phyloP scores from a whole-genome alignment of 1,284 basidiomycete species.

The Malassezia dermatis region DNA sequence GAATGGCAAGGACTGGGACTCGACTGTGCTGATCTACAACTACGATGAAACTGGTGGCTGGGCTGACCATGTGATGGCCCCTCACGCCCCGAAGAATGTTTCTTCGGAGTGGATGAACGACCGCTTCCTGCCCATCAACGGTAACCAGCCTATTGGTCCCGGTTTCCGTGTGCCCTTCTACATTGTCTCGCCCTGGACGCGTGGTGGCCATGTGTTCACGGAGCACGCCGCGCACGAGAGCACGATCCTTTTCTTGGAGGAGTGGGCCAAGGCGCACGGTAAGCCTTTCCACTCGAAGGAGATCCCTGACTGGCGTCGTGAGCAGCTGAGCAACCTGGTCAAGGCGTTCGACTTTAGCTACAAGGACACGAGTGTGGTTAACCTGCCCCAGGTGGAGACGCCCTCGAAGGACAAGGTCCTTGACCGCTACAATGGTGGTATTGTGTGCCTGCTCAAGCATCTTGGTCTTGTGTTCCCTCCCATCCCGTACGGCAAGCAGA shows the following conservation, averaged over 20 bases:
- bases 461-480: not conserved
- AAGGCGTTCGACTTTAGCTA: constrained; percentile 34
- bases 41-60: constrained; percentile 40
- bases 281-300: constrained; percentile 23
- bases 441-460: constrained; percentile 18
- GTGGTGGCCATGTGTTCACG: constrained; percentile 30
- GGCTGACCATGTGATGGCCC: constrained; percentile 29
- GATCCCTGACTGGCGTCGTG: constrained; percentile 28
- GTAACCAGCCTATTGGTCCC: constrained; percentile 25
- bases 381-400: constrained; percentile 12
- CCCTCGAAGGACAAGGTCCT: constrained; percentile 16
- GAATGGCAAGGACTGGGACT: constrained; percentile 23
- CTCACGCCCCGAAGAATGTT: constrained; percentile 11
- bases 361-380: constrained; percentile 15
- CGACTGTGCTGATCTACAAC: constrained; percentile 27
- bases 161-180: constrained; percentile 38
- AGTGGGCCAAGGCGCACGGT: constrained; percentile 31
- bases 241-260: constrained; percentile 31
- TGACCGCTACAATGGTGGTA: constrained; percentile 18
- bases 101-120: constrained; percentile 25
- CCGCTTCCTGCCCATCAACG: constrained; percentile 20
- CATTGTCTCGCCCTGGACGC: constrained; percentile 31
- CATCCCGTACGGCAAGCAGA: constrained; percentile 8
- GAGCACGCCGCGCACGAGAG: constrained; percentile 29
- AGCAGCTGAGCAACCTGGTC: constrained; percentile 28